A percentile compares a stretch with the other conserved stretches of the same genome.
phyloP scores from a whole-genome alignment of 495 filamentous ascomycete species.

The Trypethelium eluteriae region DNA sequence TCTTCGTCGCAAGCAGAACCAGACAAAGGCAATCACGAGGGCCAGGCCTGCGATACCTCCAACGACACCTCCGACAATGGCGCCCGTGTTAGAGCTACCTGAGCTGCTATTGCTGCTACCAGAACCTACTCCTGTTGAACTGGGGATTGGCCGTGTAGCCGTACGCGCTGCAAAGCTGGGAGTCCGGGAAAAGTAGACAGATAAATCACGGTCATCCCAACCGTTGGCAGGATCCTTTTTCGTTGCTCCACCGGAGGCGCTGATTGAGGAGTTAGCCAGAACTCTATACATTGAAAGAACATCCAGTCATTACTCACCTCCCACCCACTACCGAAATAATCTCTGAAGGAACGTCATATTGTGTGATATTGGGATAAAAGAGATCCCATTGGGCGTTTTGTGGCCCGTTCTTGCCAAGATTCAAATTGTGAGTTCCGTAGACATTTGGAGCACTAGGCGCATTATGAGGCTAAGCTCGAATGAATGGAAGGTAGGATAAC shows the following conservation, averaged over 20 bases:
- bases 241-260: slow-evolving; percentile 37
- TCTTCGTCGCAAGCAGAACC: slow-evolving; percentile 27
- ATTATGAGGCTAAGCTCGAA: background rate
- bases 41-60: slow-evolving; percentile 28
- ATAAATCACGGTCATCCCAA: slow-evolving; percentile 30
- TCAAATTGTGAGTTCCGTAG: slow-evolving; percentile 41
- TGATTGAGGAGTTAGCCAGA: slow-evolving; percentile 18
- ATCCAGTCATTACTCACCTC: slow-evolving; percentile 30
- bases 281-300: background rate
- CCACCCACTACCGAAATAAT: slow-evolving; percentile 41
- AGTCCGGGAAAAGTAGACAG: slow-evolving; percentile 31
- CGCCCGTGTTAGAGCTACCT: slow-evolving; percentile 19
- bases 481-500: slow-evolving; percentile 10
- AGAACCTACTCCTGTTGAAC: slow-evolving; percentile 11
- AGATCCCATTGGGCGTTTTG: slow-evolving; percentile 35
- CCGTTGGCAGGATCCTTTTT: slow-evolving; percentile 28
- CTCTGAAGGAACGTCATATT: slow-evolving; percentile 40
- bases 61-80: slow-evolving; percentile 32
- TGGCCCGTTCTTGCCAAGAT: slow-evolving; percentile 39
- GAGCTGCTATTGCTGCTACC: slow-evolving; percentile 13
- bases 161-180: slow-evolving; percentile 18
- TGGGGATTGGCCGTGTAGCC: slow-evolving; percentile 17
- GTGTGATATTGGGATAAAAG: slow-evolving; percentile 35
- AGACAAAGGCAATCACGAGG: slow-evolving; percentile 25
- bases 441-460: slow-evolving; percentile 15